Evolutionary conservation across 164 flowering plant species (phyloP), one percentile per base, ranked within the genome.

Genomic region (Kingdonia uniflora): DNA sequence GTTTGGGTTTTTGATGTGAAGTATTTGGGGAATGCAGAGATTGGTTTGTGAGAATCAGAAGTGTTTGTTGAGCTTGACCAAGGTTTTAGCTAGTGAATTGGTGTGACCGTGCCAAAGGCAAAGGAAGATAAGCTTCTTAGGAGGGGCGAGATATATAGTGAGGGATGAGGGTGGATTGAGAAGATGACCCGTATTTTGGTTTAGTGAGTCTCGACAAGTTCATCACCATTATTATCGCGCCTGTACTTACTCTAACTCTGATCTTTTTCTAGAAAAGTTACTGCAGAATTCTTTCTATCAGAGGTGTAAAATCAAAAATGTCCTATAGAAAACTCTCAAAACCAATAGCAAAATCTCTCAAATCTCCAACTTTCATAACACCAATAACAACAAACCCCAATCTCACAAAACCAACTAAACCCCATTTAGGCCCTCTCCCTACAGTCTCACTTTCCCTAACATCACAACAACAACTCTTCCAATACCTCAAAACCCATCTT

Each of bases 21-120:
- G 84, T 92, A 71, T 73, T 71, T 78, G 97, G 97, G 97, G 94
- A 74, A 94, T 94, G 97, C 97, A 80, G 89, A 94, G 76, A 82
- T 69, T 22, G 80, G 60, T 77, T 74, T 37, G 56, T 59, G 79
- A 65, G 71, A 74, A 80, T 65, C 75, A 67, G 69, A 73, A 60
- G 62, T 13, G 19, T 10, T 54, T 59, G 25, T 68, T 76, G 65
- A 71, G 77, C 73, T 74, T 82, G 72, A 78, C 77, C 56, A 64
- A 73, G 67, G 72, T 1, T 76, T 80, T 70, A 68, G 73, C 80
- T 73, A 54, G 58, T 87, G 92, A 21, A 76, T 85, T 69, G 95
- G 90, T 33, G 62, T 85, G 38, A 74, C 76, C 16, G 67, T 65
- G 49, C 94, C 91, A 54, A 86, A 84, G 71, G 96, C 81, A 21